A percentile compares a stretch with the other conserved stretches of the same genome.
Conservation (phyloP, 2,329 filamentous ascomycete genomes). For the Zopfia rhizophila region DNA sequence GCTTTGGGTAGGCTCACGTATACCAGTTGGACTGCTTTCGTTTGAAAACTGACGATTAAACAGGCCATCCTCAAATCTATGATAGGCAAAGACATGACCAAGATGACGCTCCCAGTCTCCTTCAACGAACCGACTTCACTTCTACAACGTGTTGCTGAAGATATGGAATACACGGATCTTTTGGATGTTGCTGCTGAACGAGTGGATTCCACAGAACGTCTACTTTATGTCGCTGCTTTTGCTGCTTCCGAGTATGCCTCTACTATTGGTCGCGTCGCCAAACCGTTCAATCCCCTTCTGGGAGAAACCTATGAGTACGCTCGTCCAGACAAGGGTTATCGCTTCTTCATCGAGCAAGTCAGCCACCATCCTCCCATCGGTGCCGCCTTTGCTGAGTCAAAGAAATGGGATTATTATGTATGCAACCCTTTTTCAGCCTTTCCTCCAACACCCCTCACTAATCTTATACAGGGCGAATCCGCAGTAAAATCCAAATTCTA, state of each 20-base stretch:
- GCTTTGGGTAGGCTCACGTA: constrained; percentile 78
- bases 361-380: constrained; percentile 96
- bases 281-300: constrained; percentile 96
- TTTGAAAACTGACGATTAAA: constrained; percentile 31
- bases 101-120: constrained; percentile 97
- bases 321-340: constrained; percentile 94
- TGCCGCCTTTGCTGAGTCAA: constrained; percentile 89
- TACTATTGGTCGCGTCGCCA: constrained; percentile 94
- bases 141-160: constrained; percentile 92
- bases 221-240: constrained; percentile 95
- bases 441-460: constrained; percentile 20
- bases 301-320: constrained; percentile 98
- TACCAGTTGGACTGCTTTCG: constrained; percentile 4
- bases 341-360: constrained; percentile 98
- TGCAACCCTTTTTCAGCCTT: constrained; percentile 29
- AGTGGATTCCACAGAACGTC: constrained; percentile 85
- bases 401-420: constrained; percentile 92
- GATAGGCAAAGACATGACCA: constrained; percentile 99
- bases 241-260: constrained; percentile 97
- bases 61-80: constrained; percentile 97
- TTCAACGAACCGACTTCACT: constrained; percentile 99
- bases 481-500: constrained; percentile 97
- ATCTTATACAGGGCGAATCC: constrained; percentile 77
- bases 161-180: constrained; percentile 97
- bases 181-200: constrained; percentile 89